Percentiles rank a stretch among this genome's conserved stretches.
phyloP scores from a whole-genome alignment of 108 stramenopile species.

The Skeletonema grethae region DNA sequence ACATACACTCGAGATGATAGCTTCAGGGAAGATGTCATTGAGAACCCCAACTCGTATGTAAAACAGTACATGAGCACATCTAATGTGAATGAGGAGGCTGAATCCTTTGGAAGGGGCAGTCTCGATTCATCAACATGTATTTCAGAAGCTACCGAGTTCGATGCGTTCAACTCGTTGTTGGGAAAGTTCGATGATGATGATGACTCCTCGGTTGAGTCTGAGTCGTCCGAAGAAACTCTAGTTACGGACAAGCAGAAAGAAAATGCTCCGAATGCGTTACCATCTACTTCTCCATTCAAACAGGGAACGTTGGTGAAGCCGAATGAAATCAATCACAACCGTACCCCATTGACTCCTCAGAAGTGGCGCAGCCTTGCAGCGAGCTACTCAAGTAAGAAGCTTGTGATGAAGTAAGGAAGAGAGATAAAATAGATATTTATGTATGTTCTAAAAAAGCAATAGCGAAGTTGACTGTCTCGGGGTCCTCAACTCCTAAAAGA shows the following conservation, averaged over 20 bases:
- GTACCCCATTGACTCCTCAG: conserved; percentile 51
- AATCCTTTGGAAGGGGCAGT: neutral
- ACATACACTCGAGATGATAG: neutral
- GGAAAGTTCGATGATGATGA: conserved; percentile 21
- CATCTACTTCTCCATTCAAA: conserved; percentile 16
- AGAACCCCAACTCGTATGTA: conserved; percentile 14
- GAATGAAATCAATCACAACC: conserved; percentile 37
- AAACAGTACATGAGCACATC: conserved; percentile 8
- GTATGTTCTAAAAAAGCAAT: too few species aligned
- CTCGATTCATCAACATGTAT: conserved; percentile 23
- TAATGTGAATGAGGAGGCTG: neutral
- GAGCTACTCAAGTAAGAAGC: conserved; percentile 18
- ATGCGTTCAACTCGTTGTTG: conserved; percentile 38
- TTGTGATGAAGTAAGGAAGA: conserved; percentile 15
- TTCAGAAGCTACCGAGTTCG: conserved; percentile 40
- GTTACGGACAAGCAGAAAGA: neutral
- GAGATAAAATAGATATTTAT: neutral
- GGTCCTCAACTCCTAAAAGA: too few species aligned
- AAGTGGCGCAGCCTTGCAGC: conserved; percentile 70
- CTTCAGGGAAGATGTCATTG: neutral
- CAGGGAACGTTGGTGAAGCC: conserved; percentile 32
- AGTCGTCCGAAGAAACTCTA: conserved; percentile 5
- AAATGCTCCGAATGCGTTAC: conserved; percentile 7
- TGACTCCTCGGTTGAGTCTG: conserved; percentile 21
- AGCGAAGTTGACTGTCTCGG: too few species aligned